Base-by-base conservation (phyloP, 441 rosid species). In the Omphalea diandra region DNA sequence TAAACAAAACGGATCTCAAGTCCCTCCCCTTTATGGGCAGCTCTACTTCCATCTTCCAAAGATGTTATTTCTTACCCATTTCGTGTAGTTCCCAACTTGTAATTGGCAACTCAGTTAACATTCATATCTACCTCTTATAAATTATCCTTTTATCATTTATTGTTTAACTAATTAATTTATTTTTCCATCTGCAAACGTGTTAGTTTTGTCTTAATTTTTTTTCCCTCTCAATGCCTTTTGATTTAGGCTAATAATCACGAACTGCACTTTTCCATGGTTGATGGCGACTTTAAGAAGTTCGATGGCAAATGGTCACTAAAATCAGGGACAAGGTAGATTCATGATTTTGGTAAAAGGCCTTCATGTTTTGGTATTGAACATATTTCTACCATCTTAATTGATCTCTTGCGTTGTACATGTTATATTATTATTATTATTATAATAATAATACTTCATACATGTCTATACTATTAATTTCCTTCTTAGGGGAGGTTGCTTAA, bases 281-380 rank as follows among this genome's bases (percentile, higher is more conserved):
- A 92, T 80, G 99, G 99, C 40, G 99, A 92, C 81, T 95, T 95
- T 79, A 90, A 95, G 82, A 95, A 95, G 90, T 92, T 95, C 71
- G 96, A 95, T 70, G 99, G 99, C 64, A 95, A 88, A 76, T 95
- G 99, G 98, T 87, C 89, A 31, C 68, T 95, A 64, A 90, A 79
- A 75, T 82, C 88, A 71, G 92, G 95, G 58, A 72, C 76, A 72
- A 90, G 97, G 97, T 91, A 86, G 65, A 67, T 65, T 68, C 12
- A 11, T 43, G 3, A 54, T 73, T 68, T 67, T 18, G 15, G 43
- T 29, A 50, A 41, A 43, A 65, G 74, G n/a, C 65, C 32, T 46
- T 22, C 0, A 17, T 63, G 18, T 64, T 65, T 29, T 55, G 63
- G 35, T 65, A 46, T 69, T 68, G 52, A 62, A 62, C 27, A 26